Percentiles rank a stretch among this genome's conserved stretches.
Evolutionary conservation across 1,139 yeast species (phyloP).

Genomic region (Suhomyces terraborum): DNA sequence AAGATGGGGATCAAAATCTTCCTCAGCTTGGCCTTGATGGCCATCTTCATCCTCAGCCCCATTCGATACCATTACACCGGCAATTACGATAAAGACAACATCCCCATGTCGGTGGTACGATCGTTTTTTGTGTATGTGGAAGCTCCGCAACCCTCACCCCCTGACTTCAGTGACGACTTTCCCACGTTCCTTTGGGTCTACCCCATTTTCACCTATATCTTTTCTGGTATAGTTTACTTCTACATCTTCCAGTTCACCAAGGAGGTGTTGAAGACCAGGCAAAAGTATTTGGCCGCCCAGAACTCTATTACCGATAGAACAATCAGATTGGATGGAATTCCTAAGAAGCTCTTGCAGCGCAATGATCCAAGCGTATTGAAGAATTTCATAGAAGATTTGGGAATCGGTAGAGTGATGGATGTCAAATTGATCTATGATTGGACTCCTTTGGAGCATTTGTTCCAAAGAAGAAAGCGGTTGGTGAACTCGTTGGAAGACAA

Average conservation of each 20-base stretch:
- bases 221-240: slow-evolving; percentile 38
- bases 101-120: slow-evolving; percentile 19
- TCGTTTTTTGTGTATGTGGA: slow-evolving; percentile 10
- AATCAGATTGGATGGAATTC: slow-evolving; percentile 51
- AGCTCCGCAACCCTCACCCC: slow-evolving; percentile 12
- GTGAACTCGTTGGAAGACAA: slow-evolving; percentile 45
- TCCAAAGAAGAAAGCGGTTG: slow-evolving; percentile 36
- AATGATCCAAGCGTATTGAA: slow-evolving; percentile 45
- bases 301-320: slow-evolving; percentile 50
- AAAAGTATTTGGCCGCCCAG: slow-evolving; percentile 44
- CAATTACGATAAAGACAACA: slow-evolving; percentile 45
- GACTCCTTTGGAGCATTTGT: slow-evolving; percentile 46
- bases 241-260: slow-evolving; percentile 40
- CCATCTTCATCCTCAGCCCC: slow-evolving; percentile 47
- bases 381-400: slow-evolving; percentile 58
- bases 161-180: slow-evolving; percentile 21
- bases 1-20: slow-evolving; percentile 48
- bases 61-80: slow-evolving; percentile 48
- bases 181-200: slow-evolving; percentile 40
- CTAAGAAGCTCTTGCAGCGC: slow-evolving; percentile 44
- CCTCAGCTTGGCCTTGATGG: slow-evolving; percentile 36
- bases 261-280: slow-evolving; percentile 43
- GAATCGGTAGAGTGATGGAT: slow-evolving; percentile 60
- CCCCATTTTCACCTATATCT: slow-evolving; percentile 44
- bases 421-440: slow-evolving; percentile 60